Base-by-base conservation (phyloP, 129 eudicot genomes). In the Helichrysum umbraculigerum region DNA sequence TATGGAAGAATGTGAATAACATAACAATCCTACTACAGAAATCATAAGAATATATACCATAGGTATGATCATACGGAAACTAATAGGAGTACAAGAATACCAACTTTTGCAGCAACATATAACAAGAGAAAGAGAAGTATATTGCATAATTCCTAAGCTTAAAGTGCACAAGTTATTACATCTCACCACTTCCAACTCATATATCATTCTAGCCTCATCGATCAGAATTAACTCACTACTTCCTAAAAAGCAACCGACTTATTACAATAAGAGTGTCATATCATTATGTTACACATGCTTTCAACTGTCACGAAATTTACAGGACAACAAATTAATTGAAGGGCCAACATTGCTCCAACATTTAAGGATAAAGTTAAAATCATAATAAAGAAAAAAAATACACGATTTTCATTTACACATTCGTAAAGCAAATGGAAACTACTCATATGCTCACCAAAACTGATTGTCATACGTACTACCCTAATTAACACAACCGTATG, bases 61-160 rank as follows among this genome's bases (percentile, higher is more conserved):
- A 58, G 1, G 14, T 20, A 58, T 25, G 6, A 14, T 34, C 42
- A 30, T 5, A 50, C 19, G 28, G 30, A n/a, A 73, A 58, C 20
- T 6, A 59, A 60, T 25, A 71, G 44, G 32, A 16, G 64, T 51
- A 52, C 75, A 71, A 68, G 21, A 21, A 68, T 65, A 66, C 7
- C 44, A 21, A 3, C 37, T 29, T 63, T 10, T 8, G 65, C 65
- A 44, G 15, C 11, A 28, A 7, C 65, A 6, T 59, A 21, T 59
- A 20, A 59, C 32, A 59, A 59, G 65, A 21, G 65, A 16, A 44
- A 11, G 52, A 11, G 11, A 12, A 44, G 42, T 44, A 25, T 25
- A 1, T 25, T 22, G 32, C 17, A 59, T 8, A 5, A 12, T n/a
- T 41, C 47, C 25, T 57, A 57, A n/a, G 29, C 4, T 57, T 57